Evolutionary conservation across 2,329 filamentous ascomycete genomes (phyloP).

Genomic region (Delphinella strobiligena): DNA sequence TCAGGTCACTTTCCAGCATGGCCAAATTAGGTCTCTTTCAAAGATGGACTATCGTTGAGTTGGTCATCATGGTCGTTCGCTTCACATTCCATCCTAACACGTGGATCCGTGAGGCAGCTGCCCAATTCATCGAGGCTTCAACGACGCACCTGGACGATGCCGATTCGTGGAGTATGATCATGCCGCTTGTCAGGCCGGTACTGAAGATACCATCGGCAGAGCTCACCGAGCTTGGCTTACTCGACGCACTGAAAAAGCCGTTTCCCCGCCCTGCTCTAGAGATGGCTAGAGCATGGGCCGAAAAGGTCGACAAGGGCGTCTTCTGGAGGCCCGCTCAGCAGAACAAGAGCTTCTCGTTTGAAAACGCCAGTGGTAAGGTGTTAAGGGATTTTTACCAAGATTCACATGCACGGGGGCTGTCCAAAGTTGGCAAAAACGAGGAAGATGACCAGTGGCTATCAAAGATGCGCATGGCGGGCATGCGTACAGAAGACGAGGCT

Average conservation of each 20-base stretch:
- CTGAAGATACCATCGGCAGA: slow-evolving; percentile 60
- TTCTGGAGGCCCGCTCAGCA: slow-evolving; percentile 78
- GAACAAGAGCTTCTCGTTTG: slow-evolving; percentile 55
- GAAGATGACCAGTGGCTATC: slow-evolving; percentile 92
- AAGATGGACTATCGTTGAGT: slow-evolving; percentile 71
- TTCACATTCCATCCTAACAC: slow-evolving; percentile 90
- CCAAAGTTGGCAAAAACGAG: slow-evolving; percentile 62
- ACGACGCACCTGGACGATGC: slow-evolving; percentile 65
- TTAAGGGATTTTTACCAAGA: slow-evolving; percentile 14
- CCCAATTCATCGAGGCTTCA: slow-evolving; percentile 68
- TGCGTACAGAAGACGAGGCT: slow-evolving; percentile 72
- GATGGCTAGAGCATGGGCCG: slow-evolving; percentile 74
- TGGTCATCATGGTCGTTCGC: slow-evolving; percentile 69
- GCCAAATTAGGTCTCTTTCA: slow-evolving; percentile 81
- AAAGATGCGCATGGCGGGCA: slow-evolving; percentile 70
- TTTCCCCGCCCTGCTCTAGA: slow-evolving; percentile 72
- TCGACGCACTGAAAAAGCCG: slow-evolving; percentile 75
- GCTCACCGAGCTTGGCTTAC: slow-evolving; percentile 59
- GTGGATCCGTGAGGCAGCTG: slow-evolving; percentile 86
- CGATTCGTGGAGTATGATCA: slow-evolving; percentile 71
- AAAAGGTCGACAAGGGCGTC: slow-evolving; percentile 63
- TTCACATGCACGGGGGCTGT: slow-evolving; percentile 42
- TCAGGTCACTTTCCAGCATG: slow-evolving; percentile 79
- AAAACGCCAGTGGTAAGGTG: slow-evolving; percentile 8
- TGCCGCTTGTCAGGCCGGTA: slow-evolving; percentile 70